These are phyloP conservation scores for Rauvolfia tetraphylla DNA, from an alignment of 257 asterid genomes.

Conservation along the genomic window DNA sequence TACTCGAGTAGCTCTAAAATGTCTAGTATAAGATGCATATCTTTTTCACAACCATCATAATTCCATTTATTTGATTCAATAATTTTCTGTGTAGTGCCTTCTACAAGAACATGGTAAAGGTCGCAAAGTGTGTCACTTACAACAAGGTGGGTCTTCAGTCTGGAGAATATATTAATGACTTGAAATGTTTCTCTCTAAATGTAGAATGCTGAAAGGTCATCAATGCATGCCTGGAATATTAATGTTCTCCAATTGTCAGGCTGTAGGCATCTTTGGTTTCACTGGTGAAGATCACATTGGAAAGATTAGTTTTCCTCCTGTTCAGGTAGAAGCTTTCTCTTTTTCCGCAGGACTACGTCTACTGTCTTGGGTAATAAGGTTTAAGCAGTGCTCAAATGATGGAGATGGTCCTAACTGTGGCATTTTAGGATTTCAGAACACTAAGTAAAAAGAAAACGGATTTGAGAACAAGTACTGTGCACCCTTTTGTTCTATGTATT, in stretches of 20 bases:
- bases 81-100: conserved; percentile 55
- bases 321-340: conserved; percentile 57
- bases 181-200: conserved; percentile 10
- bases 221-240: background rate
- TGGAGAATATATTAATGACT: background rate
- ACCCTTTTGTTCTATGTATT: too few relatives aligned
- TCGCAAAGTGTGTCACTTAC: conserved; percentile 79
- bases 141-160: conserved; percentile 57
- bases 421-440: background rate
- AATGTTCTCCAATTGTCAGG: conserved; percentile 39
- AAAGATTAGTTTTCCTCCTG: conserved; percentile 84
- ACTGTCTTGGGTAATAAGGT: conserved; percentile 6
- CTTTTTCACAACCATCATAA: background rate
- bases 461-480: too few relatives aligned
- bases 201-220: background rate
- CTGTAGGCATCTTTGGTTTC: conserved; percentile 88
- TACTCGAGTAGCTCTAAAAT: background rate
- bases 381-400: background rate
- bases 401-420: background rate
- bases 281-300: conserved; percentile 96
- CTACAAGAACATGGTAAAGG: conserved; percentile 84
- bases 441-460: too few relatives aligned
- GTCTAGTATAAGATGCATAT: background rate
- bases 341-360: background rate
- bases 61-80: conserved; percentile 5